These are phyloP conservation scores for Spizellomyces sp. DNA, from an alignment of 192 early-diverging fungal species.

Conservation along the genomic window DNA sequence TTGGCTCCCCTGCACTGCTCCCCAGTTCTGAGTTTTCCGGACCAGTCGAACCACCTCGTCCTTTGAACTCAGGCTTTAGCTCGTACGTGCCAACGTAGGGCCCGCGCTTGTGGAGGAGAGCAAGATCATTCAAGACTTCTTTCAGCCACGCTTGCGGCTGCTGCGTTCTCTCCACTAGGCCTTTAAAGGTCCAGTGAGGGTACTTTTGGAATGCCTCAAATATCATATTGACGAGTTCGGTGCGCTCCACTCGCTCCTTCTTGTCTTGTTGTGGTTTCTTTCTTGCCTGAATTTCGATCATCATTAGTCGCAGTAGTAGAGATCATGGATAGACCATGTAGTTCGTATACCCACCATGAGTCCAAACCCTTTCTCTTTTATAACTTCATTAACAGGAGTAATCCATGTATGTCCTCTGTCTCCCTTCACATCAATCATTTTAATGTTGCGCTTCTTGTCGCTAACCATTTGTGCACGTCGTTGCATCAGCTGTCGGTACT, in stretches of 20 bases:
- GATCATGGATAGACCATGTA: background rate
- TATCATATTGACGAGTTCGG: slow-evolving; percentile 82
- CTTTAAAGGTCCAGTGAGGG: slow-evolving; percentile 86
- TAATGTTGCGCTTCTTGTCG: slow-evolving; percentile 19
- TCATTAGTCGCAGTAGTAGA: background rate
- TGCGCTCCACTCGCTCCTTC: slow-evolving; percentile 79
- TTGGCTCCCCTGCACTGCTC: background rate
- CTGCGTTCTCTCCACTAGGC: slow-evolving; percentile 74
- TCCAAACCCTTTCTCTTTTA: slow-evolving; percentile 6
- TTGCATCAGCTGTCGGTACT: slow-evolving; percentile 32
- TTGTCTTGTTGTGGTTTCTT: slow-evolving; percentile 60
- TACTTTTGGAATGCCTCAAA: slow-evolving; percentile 80
- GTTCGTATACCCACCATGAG: background rate
- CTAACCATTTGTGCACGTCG: slow-evolving; percentile 8
- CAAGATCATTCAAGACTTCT: slow-evolving; percentile 81
- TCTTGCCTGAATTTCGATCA: background rate
- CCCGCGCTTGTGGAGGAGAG: slow-evolving; percentile 80
- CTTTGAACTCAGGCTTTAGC: slow-evolving; percentile 75
- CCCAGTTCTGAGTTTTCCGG: background rate
- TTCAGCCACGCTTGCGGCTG: slow-evolving; percentile 85
- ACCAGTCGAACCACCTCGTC: background rate
- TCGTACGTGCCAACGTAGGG: slow-evolving; percentile 79
- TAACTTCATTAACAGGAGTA: slow-evolving; percentile 17
- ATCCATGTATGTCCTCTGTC: slow-evolving; percentile 12
- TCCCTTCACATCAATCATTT: slow-evolving; percentile 11